These are phyloP conservation scores for Chalciporus sp. DNA, from an alignment of 1,284 basidiomycete genomes.

Conservation along the genomic window DNA sequence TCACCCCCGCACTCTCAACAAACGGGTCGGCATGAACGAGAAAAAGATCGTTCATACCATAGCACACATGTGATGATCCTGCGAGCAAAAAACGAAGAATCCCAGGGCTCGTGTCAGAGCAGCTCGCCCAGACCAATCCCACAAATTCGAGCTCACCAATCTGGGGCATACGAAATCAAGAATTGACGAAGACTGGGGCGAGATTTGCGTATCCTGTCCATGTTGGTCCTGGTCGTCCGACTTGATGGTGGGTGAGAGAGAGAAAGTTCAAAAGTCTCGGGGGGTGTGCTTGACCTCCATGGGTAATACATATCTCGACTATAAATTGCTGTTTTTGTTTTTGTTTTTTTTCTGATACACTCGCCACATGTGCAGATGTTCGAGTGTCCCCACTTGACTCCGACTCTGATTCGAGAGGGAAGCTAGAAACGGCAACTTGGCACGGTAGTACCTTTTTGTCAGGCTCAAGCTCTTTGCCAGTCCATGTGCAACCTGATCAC, in stretches of 20 bases:
- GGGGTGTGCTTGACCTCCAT: neutral
- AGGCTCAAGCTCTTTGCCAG: too few species aligned
- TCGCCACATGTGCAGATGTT: too few species aligned
- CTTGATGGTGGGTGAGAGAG: neutral
- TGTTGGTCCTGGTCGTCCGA: slow-evolving; percentile 1
- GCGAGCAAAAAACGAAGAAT: neutral
- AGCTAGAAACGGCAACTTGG: too few species aligned
- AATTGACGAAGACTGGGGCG: slow-evolving; percentile 20
- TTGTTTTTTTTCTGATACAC: neutral
- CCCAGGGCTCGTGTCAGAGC: neutral
- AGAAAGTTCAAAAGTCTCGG: neutral
- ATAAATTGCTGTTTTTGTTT: neutral
- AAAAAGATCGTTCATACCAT: slow-evolving; percentile 20
- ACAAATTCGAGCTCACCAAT: slow-evolving; percentile 29
- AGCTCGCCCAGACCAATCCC: neutral
- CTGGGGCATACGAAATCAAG: slow-evolving; percentile 29
- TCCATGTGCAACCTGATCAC: too few species aligned
- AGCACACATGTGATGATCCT: slow-evolving; percentile 30
- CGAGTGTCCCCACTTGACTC: too few species aligned
- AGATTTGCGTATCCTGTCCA: slow-evolving; percentile 11
- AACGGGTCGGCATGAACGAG: neutral
- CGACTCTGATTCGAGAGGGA: too few species aligned
- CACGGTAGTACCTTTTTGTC: too few species aligned
- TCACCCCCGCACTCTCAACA: neutral
- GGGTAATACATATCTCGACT: neutral